A percentile compares a stretch with the other conserved stretches of the same genome.
Conservation (phyloP, 1,284 basidiomycete species). For the Leccinum subrobustum region DNA sequence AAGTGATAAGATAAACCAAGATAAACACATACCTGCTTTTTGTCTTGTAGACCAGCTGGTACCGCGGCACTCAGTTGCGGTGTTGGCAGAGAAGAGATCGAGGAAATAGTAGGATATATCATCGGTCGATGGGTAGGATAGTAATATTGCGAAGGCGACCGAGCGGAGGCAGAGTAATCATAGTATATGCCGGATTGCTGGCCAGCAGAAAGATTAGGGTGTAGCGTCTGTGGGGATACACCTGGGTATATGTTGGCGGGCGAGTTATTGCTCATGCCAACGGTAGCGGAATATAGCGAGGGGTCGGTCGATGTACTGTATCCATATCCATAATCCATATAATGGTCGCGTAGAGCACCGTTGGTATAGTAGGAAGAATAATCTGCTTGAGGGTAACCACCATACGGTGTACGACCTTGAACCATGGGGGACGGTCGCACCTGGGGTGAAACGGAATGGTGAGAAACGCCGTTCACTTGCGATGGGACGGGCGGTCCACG, state of each 20-base stretch:
- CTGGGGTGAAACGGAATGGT: slow-evolving; percentile 31
- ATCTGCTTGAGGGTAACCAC: slow-evolving; percentile 52
- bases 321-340: slow-evolving; percentile 54
- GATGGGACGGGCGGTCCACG: slow-evolving; percentile 25
- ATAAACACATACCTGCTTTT: slow-evolving; percentile 55
- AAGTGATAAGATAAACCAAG: slow-evolving; percentile 1
- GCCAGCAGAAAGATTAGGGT: slow-evolving; percentile 44
- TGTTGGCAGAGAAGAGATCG: slow-evolving; percentile 53
- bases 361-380: slow-evolving; percentile 56
- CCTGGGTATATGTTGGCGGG: slow-evolving; percentile 49
- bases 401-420: slow-evolving; percentile 48
- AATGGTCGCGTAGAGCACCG: slow-evolving; percentile 44
- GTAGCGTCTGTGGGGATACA: slow-evolving; percentile 43
- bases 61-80: slow-evolving; percentile 43
- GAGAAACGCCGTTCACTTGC: slow-evolving; percentile 25
- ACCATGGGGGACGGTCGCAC: slow-evolving; percentile 42
- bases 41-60: slow-evolving; percentile 48
- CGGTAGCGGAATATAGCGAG: slow-evolving; percentile 49
- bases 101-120: slow-evolving; percentile 51
- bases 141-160: slow-evolving; percentile 58
- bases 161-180: slow-evolving; percentile 51
- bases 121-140: slow-evolving; percentile 58
- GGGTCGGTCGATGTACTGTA: slow-evolving; percentile 52
- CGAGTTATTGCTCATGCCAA: slow-evolving; percentile 40
- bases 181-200: slow-evolving; percentile 58